Evolutionary conservation across 257 asterid species (phyloP), one percentile per base, ranked within the genome.

Genomic region (Penstemon barbatus): DNA sequence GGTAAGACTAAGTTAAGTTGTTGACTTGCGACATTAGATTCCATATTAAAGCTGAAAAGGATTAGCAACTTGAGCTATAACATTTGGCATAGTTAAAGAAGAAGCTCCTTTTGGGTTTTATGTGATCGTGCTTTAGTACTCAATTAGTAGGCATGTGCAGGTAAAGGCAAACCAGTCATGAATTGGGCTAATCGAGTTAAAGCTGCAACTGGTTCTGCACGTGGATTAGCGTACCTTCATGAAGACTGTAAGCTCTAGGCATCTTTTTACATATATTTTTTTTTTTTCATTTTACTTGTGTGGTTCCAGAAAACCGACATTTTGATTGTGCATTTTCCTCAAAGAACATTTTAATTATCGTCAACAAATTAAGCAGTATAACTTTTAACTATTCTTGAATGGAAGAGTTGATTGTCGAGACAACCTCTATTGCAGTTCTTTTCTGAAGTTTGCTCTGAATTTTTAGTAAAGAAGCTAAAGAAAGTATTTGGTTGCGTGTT

Each of bases 1-100:
- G 87, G 96, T 88, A 85, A 79, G 87, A 62, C 74, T 61, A 8
- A 38, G 59, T 63, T 57, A 48, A 41, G 49, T 71, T 75, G 64
- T 60, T 69, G 36, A 18, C n/a, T 68, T 73, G 63, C 43, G 61
- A 63, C 62, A 11, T 68, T 56, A 51, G 7, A 9, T 67, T 58
- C 10, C 33, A 52, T 40, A 45, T 44, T 57, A 48, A 2, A 53
- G 36, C 39, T 66, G 15, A 36, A 70, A 43, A 63, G 44, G 78
- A 40, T 53, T 61, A 25, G 66, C 36, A 46, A 2, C 45, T 77
- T 68, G 74, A 49, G 61, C 63, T 64, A 39, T 63, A 18, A 19
- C 57, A 49, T 19, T 25, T 38, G 45, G 5, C 6, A 49, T 25
- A 57, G 50, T 4, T 44, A 38, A 13, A 25, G 11, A 12, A 25